Evolutionary conservation across 2,329 filamentous ascomycete species (phyloP).

Genomic region (Cercospora citrullina): DNA sequence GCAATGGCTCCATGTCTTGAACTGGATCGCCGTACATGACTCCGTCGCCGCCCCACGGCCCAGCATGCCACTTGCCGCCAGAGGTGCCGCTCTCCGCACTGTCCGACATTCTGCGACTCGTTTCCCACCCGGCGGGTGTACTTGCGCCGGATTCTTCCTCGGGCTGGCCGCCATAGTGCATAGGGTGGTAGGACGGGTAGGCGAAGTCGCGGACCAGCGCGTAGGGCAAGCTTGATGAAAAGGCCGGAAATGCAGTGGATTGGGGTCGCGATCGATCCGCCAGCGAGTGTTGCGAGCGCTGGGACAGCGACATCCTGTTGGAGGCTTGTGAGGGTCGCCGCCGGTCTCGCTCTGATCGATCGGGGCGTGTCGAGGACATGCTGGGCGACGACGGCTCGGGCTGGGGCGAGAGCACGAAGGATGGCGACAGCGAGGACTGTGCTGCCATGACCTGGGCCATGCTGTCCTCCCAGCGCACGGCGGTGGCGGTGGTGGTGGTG

Average conservation of each 20-base stretch:
- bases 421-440: constrained; percentile 13
- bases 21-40: constrained; percentile 33
- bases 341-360: constrained; percentile 16
- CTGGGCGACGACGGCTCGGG: not conserved
- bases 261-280: constrained; percentile 64
- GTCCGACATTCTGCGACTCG: constrained; percentile 75
- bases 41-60: constrained; percentile 46
- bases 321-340: constrained; percentile 45
- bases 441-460: constrained; percentile 28
- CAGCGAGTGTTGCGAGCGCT: not conserved
- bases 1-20: constrained; percentile 34
- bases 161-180: constrained; percentile 91
- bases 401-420: constrained; percentile 10
- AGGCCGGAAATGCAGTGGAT: constrained; percentile 79
- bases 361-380: constrained; percentile 2
- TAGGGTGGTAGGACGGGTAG: constrained; percentile 75
- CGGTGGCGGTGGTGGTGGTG: not conserved
- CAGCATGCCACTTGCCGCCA: constrained; percentile 53
- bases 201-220: constrained; percentile 95
- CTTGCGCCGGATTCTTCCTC: constrained; percentile 76
- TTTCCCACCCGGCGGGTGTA: constrained; percentile 81
- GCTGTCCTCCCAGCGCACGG: constrained; percentile 3
- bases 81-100: constrained; percentile 39
- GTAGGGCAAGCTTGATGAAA: constrained; percentile 82
- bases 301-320: constrained; percentile 74